Conservation (phyloP, 106 monocot genomes). For the Vanilla planifolia region DNA sequence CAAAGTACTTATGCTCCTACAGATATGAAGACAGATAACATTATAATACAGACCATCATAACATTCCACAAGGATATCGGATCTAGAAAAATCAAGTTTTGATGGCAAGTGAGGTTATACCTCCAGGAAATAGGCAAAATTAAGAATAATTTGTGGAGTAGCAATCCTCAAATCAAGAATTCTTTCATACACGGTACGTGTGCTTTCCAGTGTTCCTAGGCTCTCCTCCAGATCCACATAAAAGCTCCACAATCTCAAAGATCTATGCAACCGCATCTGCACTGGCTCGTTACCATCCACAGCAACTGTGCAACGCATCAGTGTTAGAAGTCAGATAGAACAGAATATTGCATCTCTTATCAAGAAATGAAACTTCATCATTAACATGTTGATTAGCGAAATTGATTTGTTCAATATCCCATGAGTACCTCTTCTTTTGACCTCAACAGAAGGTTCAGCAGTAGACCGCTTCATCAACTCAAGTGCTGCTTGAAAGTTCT, state of each 20-base stretch:
- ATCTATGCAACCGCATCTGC: conserved; percentile 91
- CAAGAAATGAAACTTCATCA: conserved; percentile 4
- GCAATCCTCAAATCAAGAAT: conserved; percentile 96
- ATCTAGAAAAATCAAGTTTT: not conserved
- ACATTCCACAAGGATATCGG: not conserved
- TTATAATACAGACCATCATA: not conserved
- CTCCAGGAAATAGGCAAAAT: conserved; percentile 95
- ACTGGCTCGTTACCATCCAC: conserved; percentile 91
- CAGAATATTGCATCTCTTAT: too few species aligned
- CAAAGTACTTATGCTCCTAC: conserved; percentile 89
- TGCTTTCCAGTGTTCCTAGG: conserved; percentile 74
- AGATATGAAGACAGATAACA: not conserved
- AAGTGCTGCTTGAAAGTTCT: conserved; percentile 76
- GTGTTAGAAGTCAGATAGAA: too few species aligned
- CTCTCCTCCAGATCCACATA: conserved; percentile 98
- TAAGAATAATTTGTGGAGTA: conserved; percentile 91
- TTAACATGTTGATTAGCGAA: not conserved
- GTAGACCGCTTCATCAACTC: conserved; percentile 79
- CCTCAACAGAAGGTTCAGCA: conserved; percentile 89
- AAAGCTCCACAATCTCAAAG: conserved; percentile 86
- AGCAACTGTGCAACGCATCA: too few species aligned
- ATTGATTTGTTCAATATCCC: not conserved
- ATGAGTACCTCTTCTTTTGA: conserved; percentile 73
- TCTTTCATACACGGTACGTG: conserved; percentile 84
- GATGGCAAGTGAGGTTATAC: conserved; percentile 20